These are phyloP conservation scores for Dactylis glomerata DNA, from an alignment of 176 grass and related monocot genomes.

Conservation along the genomic window DNA sequence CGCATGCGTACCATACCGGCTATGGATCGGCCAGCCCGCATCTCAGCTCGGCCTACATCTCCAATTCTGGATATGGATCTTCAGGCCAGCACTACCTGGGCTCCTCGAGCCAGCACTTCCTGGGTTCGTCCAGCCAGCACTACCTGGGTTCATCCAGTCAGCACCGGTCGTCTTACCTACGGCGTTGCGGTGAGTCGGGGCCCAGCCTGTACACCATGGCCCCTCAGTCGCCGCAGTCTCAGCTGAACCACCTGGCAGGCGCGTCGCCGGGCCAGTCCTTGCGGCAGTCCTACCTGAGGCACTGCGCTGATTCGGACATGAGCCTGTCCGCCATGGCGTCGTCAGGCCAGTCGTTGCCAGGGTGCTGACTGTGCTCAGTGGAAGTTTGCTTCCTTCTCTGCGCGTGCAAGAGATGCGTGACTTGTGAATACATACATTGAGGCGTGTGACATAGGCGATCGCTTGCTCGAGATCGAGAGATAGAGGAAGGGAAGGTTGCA, in stretches of 20 bases:
- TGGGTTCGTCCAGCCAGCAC: constrained; percentile 47
- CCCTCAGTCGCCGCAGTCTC: constrained; percentile 35
- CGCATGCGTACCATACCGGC: neutral
- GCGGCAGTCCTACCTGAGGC: constrained; percentile 67
- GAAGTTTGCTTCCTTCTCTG: neutral
- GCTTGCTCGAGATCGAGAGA: neutral
- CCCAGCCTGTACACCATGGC: constrained; percentile 60
- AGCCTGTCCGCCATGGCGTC: constrained; percentile 64
- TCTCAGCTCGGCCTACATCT: neutral
- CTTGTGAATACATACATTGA: neutral
- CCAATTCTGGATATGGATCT: neutral
- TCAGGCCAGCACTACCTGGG: neutral
- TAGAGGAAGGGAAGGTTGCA: neutral
- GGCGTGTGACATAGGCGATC: neutral
- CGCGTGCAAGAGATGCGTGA: neutral
- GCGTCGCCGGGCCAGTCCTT: constrained; percentile 58
- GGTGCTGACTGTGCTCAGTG: constrained; percentile 39
- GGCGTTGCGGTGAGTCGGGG: constrained; percentile 48
- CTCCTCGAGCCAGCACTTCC: constrained; percentile 18
- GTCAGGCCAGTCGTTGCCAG: constrained; percentile 64
- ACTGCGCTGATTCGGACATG: constrained; percentile 53
- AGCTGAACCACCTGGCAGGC: constrained; percentile 41
- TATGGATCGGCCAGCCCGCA: neutral
- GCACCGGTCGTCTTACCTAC: constrained; percentile 51
- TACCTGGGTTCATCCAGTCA: constrained; percentile 62